Base-by-base conservation (phyloP, 2,329 filamentous ascomycete genomes). In the Botryotinia globosa region DNA sequence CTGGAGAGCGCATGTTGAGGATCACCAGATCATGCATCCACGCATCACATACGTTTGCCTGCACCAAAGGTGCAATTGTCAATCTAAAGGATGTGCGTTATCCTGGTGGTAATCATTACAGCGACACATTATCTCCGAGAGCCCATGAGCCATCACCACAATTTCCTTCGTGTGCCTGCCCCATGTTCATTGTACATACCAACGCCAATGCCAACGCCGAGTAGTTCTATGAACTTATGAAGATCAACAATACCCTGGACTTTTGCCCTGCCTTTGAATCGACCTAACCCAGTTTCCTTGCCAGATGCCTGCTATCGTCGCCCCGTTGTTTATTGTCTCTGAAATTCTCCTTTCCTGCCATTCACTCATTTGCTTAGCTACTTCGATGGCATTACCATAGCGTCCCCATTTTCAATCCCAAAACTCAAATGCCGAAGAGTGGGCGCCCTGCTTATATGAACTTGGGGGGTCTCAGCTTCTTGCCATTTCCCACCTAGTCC, bases 401-500 rank as follows among this genome's bases (percentile, higher is more conserved):
- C 32, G 32, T 42, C 45, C 34, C 32, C 45, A 54, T 67, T 54
- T 34, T 39, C 22, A 62, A 39, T 37, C n/a, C 42, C n/a, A 34
- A 64, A 14, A 9, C 32, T 29, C 65, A 68, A 58, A 58, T 68
- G 51, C 65, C 48, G 65, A 56, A 67, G 48, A 68, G 65, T 67
- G 45, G 37, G 48, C 48, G 65, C 65, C 37, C 48, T 67, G 65
- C 48, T 67, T 14, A 56, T 29, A 44, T 56, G 65, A 67, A 67
- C 18, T 10, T 56, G 65, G 37, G 37, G 48, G 65, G 65, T 39
- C 65, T 68, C 48, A 56, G 65, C 48, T 32, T 56, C n/a, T 32
- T 32, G n/a, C 48, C 61, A 45, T 64, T 64, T 45, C 34, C 61
- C 37, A 64, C 44, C 29, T 44, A 48, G 44, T 48, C 63, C 32